A percentile compares a stretch with the other conserved stretches of the same genome.
Evolutionary conservation across 108 stramenopile species (phyloP).

Genomic region (Aureococcus anophagefferens): DNA sequence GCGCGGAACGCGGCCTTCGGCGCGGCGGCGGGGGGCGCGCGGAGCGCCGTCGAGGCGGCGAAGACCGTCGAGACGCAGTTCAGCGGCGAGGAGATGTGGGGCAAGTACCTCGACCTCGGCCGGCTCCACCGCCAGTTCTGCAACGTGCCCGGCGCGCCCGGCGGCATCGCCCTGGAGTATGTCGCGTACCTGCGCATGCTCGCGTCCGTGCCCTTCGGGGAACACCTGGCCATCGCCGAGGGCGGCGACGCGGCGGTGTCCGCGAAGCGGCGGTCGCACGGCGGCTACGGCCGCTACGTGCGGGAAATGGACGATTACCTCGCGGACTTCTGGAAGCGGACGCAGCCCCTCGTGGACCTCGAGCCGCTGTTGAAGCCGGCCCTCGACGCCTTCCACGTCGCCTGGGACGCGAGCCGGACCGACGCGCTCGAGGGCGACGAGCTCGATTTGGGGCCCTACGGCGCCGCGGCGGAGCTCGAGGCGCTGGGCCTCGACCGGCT

Average conservation of each 20-base stretch:
- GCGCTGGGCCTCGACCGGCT: conserved; percentile 64
- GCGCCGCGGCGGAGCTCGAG: conserved; percentile 50
- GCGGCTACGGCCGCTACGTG: neutral
- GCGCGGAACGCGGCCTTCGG: neutral
- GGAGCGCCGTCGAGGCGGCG: neutral
- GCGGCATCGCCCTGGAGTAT: neutral
- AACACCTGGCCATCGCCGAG: neutral
- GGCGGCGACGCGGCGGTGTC: neutral
- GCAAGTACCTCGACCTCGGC: neutral
- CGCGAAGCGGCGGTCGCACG: neutral
- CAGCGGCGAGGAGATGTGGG: neutral
- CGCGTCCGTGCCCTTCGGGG: neutral
- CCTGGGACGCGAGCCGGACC: conserved; percentile 52
- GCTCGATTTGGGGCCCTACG: conserved; percentile 54
- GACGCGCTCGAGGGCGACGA: conserved; percentile 10
- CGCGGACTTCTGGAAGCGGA: neutral
- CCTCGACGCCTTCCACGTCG: conserved; percentile 39
- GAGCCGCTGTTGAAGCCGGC: conserved; percentile 27
- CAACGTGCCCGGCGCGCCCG: neutral
- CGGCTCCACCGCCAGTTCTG: neutral
- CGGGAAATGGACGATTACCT: conserved; percentile 36
- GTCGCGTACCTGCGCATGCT: neutral
- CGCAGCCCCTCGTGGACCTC: neutral
- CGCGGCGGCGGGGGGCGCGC: neutral
- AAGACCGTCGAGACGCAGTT: neutral